Evolutionary conservation across 345 rosid genomes (phyloP).

Genomic region (Odontarrhena argentea): DNA sequence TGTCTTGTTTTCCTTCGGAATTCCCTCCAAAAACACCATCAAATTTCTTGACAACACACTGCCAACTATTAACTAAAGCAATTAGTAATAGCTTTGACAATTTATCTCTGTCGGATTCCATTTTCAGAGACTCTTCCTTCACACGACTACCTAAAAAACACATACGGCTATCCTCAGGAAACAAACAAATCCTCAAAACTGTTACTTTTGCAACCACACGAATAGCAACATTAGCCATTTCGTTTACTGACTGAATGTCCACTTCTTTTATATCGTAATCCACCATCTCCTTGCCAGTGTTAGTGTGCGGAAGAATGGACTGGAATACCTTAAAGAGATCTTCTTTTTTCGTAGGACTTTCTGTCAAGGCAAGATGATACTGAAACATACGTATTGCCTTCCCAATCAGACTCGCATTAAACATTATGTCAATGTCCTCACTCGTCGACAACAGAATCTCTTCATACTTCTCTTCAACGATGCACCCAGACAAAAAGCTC

Average conservation of each 20-base stretch:
- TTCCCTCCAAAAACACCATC: conserved; percentile 40
- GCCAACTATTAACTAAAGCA: conserved; percentile 66
- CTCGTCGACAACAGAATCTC: conserved; percentile 47
- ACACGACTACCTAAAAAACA: conserved; percentile 40
- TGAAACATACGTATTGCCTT: conserved; percentile 68
- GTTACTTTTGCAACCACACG: conserved; percentile 63
- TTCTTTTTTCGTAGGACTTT: conserved; percentile 48
- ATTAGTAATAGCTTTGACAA: conserved; percentile 54
- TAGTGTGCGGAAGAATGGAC: conserved; percentile 48
- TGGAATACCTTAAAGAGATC: conserved; percentile 56
- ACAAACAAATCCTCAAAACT: conserved; percentile 59
- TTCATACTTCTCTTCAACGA: conserved; percentile 65
- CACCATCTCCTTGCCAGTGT: conserved; percentile 51
- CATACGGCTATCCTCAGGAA: conserved; percentile 48
- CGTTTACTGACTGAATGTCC: conserved; percentile 47
- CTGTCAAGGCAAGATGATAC: conserved; percentile 53
- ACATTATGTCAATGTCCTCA: conserved; percentile 56
- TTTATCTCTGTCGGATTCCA: conserved; percentile 40
- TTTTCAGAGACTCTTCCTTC: conserved; percentile 39
- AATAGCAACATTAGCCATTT: conserved; percentile 57
- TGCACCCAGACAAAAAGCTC: conserved; percentile 54
- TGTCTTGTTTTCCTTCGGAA: conserved; percentile 35
- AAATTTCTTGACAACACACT: conserved; percentile 57
- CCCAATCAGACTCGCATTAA: conserved; percentile 68
- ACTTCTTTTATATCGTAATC: conserved; percentile 54